A percentile compares a stretch with the other conserved stretches of the same genome.
These are phyloP conservation scores for Cnidoscolus chayamansa DNA, from an alignment of 441 rosid species.

Conservation along the genomic window DNA sequence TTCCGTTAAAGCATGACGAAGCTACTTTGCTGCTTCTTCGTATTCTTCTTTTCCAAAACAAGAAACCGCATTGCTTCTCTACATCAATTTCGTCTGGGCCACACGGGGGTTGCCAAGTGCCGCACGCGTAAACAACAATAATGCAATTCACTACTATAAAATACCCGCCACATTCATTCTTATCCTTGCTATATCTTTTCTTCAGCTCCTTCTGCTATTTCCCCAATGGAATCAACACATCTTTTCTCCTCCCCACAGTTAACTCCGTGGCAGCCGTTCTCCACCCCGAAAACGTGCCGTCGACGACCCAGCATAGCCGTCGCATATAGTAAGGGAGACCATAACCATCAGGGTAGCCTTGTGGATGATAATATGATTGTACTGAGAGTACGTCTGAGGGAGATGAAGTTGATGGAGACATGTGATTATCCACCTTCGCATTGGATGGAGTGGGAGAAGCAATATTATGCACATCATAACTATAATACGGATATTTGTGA, in stretches of 20 bases:
- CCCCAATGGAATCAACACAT: slow-evolving; percentile 14
- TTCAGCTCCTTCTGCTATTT: background rate
- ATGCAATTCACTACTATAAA: background rate
- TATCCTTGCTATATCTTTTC: background rate
- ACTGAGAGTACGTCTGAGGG: slow-evolving; percentile 52
- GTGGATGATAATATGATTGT: slow-evolving; percentile 58
- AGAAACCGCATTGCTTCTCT: no score
- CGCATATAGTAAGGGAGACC: slow-evolving; percentile 8
- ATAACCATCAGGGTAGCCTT: slow-evolving; percentile 24
- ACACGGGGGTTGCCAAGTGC: no score
- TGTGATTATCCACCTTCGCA: slow-evolving; percentile 53
- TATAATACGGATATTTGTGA: slow-evolving; percentile 47
- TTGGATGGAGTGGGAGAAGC: slow-evolving; percentile 80
- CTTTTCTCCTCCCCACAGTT: background rate
- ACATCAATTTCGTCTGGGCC: no score
- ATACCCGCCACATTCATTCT: background rate
- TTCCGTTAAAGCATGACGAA: no score
- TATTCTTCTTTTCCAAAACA: no score
- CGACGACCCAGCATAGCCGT: background rate
- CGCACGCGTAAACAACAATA: no score
- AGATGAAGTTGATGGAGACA: slow-evolving; percentile 54
- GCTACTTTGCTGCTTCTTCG: no score
- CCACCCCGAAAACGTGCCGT: background rate
- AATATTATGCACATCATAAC: slow-evolving; percentile 37
- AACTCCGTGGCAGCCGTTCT: background rate